phyloP scores from a whole-genome alignment of 208 protist genomes.

The Plasmodiophora brassicae region DNA sequence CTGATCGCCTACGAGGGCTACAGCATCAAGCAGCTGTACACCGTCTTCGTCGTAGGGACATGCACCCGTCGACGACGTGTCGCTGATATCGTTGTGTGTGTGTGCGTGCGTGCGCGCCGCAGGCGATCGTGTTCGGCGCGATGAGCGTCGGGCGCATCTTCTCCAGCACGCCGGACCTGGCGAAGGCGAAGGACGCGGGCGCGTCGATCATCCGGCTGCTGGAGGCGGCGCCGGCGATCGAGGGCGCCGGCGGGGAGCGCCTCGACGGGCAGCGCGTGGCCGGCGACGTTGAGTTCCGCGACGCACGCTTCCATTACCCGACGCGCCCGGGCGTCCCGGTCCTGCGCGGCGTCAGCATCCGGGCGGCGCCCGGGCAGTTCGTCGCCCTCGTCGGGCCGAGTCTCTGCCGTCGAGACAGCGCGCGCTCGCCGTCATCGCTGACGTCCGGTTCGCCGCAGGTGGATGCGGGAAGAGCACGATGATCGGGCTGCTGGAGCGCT shows the following conservation, averaged over 20 bases:
- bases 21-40: not conserved
- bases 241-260: not conserved
- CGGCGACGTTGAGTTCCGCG: constrained; percentile 40
- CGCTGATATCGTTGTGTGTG: not conserved
- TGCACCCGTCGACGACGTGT: too few species aligned
- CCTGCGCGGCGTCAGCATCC: too few species aligned
- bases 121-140: not conserved
- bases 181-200: not conserved
- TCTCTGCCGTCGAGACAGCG: too few species aligned
- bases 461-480: constrained; percentile 50
- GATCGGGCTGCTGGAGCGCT: constrained; percentile 79
- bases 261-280: not conserved
- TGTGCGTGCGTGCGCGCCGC: not conserved
- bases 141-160: not conserved
- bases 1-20: not conserved
- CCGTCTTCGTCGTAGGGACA: not conserved
- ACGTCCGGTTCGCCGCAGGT: too few species aligned
- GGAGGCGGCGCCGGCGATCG: not conserved
- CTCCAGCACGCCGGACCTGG: not conserved
- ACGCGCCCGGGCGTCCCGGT: constrained; percentile 29
- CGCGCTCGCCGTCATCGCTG: too few species aligned
- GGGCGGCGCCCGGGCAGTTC: too few species aligned
- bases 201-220: not conserved
- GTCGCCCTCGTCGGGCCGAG: too few species aligned
- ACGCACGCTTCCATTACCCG: constrained; percentile 47